Percentiles rank a stretch among this genome's conserved stretches.
phyloP scores from a whole-genome alignment of 2,329 filamentous ascomycete genomes.

The Colletotrichum sp. region DNA sequence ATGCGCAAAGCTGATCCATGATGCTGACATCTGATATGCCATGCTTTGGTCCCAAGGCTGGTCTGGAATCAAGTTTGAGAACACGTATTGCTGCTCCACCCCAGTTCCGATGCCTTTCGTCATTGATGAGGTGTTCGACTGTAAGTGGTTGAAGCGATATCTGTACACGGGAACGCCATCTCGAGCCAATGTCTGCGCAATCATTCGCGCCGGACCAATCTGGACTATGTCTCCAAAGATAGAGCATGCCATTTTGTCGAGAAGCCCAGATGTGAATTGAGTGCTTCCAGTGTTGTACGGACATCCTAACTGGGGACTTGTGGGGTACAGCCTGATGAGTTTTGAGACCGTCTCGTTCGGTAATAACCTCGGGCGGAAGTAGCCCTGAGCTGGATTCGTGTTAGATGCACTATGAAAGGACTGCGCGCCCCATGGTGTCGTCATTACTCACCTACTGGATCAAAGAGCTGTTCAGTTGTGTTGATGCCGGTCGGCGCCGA shows the following conservation, averaged over 20 bases:
- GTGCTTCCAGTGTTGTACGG: neutral
- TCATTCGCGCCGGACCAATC: conserved; percentile 43
- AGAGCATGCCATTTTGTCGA: neutral
- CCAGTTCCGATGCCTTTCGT: conserved; percentile 53
- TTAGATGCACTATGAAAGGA: conserved; percentile 16
- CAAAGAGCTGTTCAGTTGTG: conserved; percentile 52
- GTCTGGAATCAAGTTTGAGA: conserved; percentile 41
- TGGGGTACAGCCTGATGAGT: neutral
- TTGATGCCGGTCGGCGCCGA: conserved; percentile 60
- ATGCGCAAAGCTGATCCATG: conserved; percentile 56
- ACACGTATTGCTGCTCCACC: conserved; percentile 45
- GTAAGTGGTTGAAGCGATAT: conserved; percentile 48
- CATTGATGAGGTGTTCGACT: conserved; percentile 43
- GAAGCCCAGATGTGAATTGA: neutral
- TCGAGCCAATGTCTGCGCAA: conserved; percentile 59
- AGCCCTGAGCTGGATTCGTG: conserved; percentile 25
- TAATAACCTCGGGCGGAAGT: conserved; percentile 35
- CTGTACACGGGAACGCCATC: conserved; percentile 57
- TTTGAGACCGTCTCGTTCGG: conserved; percentile 54
- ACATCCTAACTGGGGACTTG: neutral
- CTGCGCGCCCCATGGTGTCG: conserved; percentile 35
- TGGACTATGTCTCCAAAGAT: neutral
- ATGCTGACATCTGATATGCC: conserved; percentile 50
- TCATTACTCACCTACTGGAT: neutral
- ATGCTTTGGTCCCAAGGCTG: conserved; percentile 36